Evolutionary conservation across 306 rosid genomes (phyloP).

Genomic region (Betula pendula): DNA sequence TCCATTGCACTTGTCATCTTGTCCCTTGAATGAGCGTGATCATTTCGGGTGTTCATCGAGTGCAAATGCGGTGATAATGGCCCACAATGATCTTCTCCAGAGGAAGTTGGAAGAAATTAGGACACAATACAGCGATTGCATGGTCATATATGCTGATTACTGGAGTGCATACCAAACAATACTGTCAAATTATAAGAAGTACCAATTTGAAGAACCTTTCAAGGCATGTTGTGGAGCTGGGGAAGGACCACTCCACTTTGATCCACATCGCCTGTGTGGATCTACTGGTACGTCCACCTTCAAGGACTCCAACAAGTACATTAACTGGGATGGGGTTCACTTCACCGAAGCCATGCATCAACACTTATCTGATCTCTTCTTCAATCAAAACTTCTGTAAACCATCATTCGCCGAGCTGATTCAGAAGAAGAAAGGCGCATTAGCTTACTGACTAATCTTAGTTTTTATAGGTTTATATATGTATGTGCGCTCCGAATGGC

Average conservation of each 20-base stretch:
- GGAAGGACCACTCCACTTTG: conserved; percentile 6
- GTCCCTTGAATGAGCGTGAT: conserved; percentile 12
- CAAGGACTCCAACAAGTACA: conserved; percentile 17
- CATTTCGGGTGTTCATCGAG: conserved; percentile 16
- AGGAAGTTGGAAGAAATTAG: background rate
- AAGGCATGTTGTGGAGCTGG: conserved; percentile 31
- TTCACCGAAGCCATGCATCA: conserved; percentile 26
- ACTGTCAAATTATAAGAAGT: background rate
- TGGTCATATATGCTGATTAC: conserved; percentile 26
- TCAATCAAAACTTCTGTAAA: conserved; percentile 22
- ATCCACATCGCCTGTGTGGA: conserved; percentile 8
- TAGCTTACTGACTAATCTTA: too few species aligned
- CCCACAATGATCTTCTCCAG: conserved; percentile 27
- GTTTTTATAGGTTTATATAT: too few species aligned
- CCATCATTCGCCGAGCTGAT: conserved; percentile 18
- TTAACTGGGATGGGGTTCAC: conserved; percentile 32
- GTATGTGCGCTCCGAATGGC: background rate
- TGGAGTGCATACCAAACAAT: conserved; percentile 20
- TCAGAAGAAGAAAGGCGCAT: conserved; percentile 8
- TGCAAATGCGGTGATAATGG: conserved; percentile 9
- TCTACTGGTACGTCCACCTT: conserved; percentile 14
- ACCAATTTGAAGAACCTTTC: conserved; percentile 25
- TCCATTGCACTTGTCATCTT: conserved; percentile 9
- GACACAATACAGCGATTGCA: background rate
- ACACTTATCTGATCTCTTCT: conserved; percentile 21